phyloP scores from a whole-genome alignment of 768 basidiomycete species.

The Phaeolepiota aurea region DNA sequence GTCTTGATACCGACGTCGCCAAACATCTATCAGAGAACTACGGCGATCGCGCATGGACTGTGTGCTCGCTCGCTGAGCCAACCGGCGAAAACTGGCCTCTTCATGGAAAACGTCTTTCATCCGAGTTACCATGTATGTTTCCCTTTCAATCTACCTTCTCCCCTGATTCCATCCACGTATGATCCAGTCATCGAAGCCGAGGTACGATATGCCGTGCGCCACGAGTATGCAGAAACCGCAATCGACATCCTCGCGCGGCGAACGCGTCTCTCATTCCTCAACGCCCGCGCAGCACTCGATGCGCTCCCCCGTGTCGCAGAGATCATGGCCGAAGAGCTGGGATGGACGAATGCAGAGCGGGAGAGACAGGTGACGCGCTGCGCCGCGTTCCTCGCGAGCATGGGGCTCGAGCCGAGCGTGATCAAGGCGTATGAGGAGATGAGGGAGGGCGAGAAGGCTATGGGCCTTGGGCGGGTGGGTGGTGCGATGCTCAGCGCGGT shows the following conservation, averaged over 20 bases:
- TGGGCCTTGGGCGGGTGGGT: conserved; percentile 17
- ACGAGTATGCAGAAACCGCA: conserved; percentile 92
- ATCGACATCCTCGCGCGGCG: conserved; percentile 90
- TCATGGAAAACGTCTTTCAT: conserved; percentile 65
- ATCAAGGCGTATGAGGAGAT: conserved; percentile 19
- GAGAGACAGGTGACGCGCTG: conserved; percentile 49
- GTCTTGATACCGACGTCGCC: conserved; percentile 85
- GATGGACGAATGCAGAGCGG: conserved; percentile 61
- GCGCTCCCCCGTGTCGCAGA: conserved; percentile 84
- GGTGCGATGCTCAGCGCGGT: conserved; percentile 36
- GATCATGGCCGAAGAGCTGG: conserved; percentile 82
- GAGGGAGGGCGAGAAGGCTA: conserved; percentile 17
- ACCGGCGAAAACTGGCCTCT: conserved; percentile 82
- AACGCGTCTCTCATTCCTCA: conserved; percentile 88
- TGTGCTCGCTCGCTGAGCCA: conserved; percentile 70
- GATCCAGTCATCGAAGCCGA: conserved; percentile 81
- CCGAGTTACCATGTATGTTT: conserved; percentile 67
- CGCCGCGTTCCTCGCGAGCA: conserved; percentile 65
- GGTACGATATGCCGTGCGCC: conserved; percentile 76
- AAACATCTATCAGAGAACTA: conserved; percentile 91
- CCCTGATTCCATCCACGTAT: background rate
- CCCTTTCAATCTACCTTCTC: background rate
- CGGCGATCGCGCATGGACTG: conserved; percentile 95
- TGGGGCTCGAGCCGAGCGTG: conserved; percentile 76
- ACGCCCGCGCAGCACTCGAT: conserved; percentile 76